Evolutionary conservation across 495 filamentous ascomycete genomes (phyloP).

Genomic region (Oidiodendron maius): DNA sequence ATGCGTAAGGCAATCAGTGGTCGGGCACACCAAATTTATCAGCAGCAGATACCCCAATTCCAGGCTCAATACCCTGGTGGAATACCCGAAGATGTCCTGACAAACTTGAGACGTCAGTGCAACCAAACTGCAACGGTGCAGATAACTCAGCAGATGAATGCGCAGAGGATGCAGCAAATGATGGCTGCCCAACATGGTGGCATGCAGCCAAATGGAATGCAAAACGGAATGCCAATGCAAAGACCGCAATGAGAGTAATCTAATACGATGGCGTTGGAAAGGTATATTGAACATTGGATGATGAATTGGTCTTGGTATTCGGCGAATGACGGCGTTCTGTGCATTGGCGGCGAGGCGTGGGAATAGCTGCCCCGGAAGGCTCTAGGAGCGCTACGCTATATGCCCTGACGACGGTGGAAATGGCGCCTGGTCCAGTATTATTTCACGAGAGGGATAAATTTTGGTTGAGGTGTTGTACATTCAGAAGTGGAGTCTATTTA

Average conservation of each 20-base stretch:
- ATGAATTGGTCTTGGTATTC: background rate
- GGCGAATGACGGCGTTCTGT: background rate
- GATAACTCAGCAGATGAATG: background rate
- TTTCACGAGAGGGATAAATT: background rate
- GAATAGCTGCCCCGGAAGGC: background rate
- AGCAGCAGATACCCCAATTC: conserved; percentile 9
- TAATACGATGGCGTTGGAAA: conserved; percentile 1
- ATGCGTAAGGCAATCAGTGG: background rate
- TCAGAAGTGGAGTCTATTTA: background rate
- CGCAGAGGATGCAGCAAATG: conserved; percentile 16
- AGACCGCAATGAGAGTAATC: conserved; percentile 1
- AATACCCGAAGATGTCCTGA: conserved; percentile 16
- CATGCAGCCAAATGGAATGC: conserved; percentile 12
- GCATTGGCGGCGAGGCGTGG: background rate
- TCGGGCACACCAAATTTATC: conserved; percentile 5
- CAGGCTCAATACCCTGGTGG: conserved; percentile 12
- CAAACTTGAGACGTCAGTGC: conserved; percentile 11
- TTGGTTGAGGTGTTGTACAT: background rate
- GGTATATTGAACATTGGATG: background rate
- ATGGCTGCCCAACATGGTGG: conserved; percentile 15
- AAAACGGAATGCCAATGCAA: conserved; percentile 20
- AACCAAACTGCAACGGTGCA: conserved; percentile 7
- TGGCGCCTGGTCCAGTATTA: background rate
- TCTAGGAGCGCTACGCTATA: background rate
- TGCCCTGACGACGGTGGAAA: background rate